Evolutionary conservation across 1,284 basidiomycete genomes (phyloP).

Genomic region (Pseudozyma hubeiensis): DNA sequence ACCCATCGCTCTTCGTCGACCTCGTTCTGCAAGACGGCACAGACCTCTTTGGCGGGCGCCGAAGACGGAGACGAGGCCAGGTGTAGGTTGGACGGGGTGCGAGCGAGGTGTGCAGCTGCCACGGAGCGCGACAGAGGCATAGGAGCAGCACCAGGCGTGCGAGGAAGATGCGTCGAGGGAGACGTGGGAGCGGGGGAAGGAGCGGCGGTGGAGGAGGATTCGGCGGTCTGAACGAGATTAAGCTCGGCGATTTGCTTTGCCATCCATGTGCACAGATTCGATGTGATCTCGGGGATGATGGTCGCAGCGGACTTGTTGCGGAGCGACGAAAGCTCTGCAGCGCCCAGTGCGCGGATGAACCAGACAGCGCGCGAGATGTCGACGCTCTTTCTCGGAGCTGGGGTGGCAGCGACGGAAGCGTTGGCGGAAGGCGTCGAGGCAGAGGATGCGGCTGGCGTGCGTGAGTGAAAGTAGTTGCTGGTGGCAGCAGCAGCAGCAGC

Average conservation of each 20-base stretch:
- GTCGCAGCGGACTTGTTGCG: constrained; percentile 64
- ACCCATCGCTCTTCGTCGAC: constrained; percentile 81
- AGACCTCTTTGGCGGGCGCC: constrained; percentile 22
- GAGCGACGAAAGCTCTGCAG: constrained; percentile 79
- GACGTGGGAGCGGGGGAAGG: constrained; percentile 42
- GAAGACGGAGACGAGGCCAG: constrained; percentile 16
- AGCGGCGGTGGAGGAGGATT: constrained; percentile 35
- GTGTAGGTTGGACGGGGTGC: constrained; percentile 21
- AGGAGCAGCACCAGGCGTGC: constrained; percentile 21
- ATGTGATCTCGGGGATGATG: constrained; percentile 93
- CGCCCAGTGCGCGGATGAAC: constrained; percentile 94
- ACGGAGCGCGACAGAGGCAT: constrained; percentile 28
- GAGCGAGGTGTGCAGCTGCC: constrained; percentile 23
- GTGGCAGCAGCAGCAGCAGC: constrained; percentile 7
- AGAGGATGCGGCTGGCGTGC: constrained; percentile 5
- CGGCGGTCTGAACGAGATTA: constrained; percentile 28
- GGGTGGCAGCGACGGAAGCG: constrained; percentile 3
- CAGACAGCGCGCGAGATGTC: constrained; percentile 89
- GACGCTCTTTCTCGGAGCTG: constrained; percentile 76
- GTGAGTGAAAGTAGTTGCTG: constrained; percentile 20
- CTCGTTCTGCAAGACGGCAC: constrained; percentile 68
- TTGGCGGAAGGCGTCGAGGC: constrained; percentile 8
- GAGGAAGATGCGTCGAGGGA: constrained; percentile 22
- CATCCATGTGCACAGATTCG: constrained; percentile 85
- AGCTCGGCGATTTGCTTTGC: constrained; percentile 89